These are phyloP conservation scores for Plectosphaerella sp. DNA, from an alignment of 2,329 filamentous ascomycete genomes.

Conservation along the genomic window DNA sequence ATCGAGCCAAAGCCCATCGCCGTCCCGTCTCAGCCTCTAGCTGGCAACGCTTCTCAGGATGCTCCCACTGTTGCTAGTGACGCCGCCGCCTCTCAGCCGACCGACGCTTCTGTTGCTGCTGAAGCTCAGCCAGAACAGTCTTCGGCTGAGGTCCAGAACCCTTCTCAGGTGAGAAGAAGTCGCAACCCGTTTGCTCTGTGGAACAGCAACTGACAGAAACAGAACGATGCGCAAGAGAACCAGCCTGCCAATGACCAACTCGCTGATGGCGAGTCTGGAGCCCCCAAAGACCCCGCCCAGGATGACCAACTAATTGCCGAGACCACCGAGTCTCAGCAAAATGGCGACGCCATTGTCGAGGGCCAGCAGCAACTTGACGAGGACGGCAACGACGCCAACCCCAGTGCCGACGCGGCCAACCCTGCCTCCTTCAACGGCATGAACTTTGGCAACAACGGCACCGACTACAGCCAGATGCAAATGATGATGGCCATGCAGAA, in stretches of 20 bases:
- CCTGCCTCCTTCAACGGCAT: conserved; percentile 50
- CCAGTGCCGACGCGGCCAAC: conserved; percentile 33
- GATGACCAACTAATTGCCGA: background rate
- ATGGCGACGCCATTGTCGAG: conserved; percentile 11
- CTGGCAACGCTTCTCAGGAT: conserved; percentile 9
- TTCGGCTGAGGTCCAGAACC: background rate
- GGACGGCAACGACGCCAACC: conserved; percentile 22
- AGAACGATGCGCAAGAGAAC: conserved; percentile 5
- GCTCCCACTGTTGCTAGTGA: background rate
- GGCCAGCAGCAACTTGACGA: conserved; percentile 15
- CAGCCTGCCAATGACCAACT: conserved; percentile 5
- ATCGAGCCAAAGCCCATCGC: conserved; percentile 33
- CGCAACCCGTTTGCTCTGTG: background rate
- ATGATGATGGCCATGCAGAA: conserved; percentile 76
- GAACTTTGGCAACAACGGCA: conserved; percentile 52
- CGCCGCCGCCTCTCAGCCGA: background rate
- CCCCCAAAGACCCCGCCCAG: conserved; percentile 1
- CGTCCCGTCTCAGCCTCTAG: conserved; percentile 12
- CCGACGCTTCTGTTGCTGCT: background rate
- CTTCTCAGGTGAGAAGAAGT: background rate
- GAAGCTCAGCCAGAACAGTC: background rate
- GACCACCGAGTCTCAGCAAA: conserved; percentile 5
- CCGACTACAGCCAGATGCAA: conserved; percentile 73
- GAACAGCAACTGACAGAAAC: background rate
- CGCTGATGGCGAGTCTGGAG: conserved; percentile 10